Conservation (phyloP, 1,284 basidiomycete species). For the Athelia sp. region DNA sequence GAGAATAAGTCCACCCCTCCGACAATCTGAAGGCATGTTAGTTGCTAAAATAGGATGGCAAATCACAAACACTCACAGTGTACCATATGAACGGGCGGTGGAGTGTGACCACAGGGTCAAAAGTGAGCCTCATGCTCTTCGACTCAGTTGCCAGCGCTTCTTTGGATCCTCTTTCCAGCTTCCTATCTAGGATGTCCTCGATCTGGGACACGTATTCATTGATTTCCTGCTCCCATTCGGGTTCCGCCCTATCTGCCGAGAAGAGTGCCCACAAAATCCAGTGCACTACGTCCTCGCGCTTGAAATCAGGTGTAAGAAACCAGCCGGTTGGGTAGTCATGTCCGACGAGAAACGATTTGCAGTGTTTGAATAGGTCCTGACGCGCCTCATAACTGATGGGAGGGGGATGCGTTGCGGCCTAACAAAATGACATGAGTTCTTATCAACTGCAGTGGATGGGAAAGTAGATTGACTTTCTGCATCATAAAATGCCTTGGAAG, state of each 20-base stretch:
- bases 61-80: conserved; percentile 31
- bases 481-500: conserved; percentile 37
- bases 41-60: not conserved
- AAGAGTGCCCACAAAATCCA: conserved; percentile 69
- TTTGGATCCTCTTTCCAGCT: conserved; percentile 34
- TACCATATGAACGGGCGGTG: conserved; percentile 66
- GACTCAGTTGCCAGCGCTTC: conserved; percentile 14
- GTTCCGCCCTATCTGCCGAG: conserved; percentile 23
- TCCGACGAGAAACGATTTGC: conserved; percentile 20
- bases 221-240: conserved; percentile 44
- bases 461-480: conserved; percentile 37
- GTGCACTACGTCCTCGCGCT: conserved; percentile 46
- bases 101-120: conserved; percentile 48
- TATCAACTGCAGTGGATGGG: conserved; percentile 1
- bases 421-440: not conserved
- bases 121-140: conserved; percentile 44
- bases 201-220: conserved; percentile 36
- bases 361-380: conserved; percentile 43
- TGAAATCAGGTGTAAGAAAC: conserved; percentile 40
- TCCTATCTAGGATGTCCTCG: conserved; percentile 31
- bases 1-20: conserved; percentile 42
- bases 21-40: conserved; percentile 38
- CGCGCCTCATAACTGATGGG: conserved; percentile 38
- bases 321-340: conserved; percentile 42
- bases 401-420: conserved; percentile 39